Conservation (phyloP, 345 rosid genomes). For the Camelina laxa region DNA sequence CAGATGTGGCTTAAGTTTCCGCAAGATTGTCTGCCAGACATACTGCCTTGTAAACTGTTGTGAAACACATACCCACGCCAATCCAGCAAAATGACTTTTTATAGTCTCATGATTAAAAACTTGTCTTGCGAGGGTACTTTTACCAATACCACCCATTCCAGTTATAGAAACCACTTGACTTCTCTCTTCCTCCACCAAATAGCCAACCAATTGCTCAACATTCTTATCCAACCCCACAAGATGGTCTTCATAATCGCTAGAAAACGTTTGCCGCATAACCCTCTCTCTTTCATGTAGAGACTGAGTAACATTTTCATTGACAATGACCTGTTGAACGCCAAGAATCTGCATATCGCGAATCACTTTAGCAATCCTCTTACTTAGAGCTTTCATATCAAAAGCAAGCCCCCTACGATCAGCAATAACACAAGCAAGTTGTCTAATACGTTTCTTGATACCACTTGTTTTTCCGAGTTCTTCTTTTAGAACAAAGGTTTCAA, state of each 20-base stretch:
- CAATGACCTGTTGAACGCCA: slow-evolving; percentile 31
- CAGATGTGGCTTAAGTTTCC: background rate
- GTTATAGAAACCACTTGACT: slow-evolving; percentile 42
- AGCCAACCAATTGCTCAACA: slow-evolving; percentile 22
- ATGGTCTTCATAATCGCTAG: slow-evolving; percentile 28
- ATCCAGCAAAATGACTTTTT: slow-evolving; percentile 30
- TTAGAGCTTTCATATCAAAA: slow-evolving; percentile 3
- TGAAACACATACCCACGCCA: slow-evolving; percentile 50
- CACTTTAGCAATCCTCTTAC: slow-evolving; percentile 38
- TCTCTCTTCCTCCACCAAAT: slow-evolving; percentile 16
- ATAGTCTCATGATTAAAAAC: slow-evolving; percentile 27
- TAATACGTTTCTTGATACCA: slow-evolving; percentile 4
- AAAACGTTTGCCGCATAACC: slow-evolving; percentile 26
- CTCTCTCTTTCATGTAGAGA: slow-evolving; percentile 7
- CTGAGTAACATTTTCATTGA: background rate
- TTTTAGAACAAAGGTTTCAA: slow-evolving; percentile 35
- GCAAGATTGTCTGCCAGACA: slow-evolving; percentile 44
- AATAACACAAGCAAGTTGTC: background rate
- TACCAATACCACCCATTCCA: slow-evolving; percentile 65
- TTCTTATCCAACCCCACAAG: slow-evolving; percentile 52
- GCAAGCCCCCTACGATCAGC: background rate
- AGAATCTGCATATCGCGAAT: slow-evolving; percentile 36
- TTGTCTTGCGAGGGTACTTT: slow-evolving; percentile 51
- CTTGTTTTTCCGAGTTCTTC: background rate
- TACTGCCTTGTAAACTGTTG: slow-evolving; percentile 28